Conservation (phyloP, 257 asterid genomes). For the Schizonepeta tenuifolia region DNA sequence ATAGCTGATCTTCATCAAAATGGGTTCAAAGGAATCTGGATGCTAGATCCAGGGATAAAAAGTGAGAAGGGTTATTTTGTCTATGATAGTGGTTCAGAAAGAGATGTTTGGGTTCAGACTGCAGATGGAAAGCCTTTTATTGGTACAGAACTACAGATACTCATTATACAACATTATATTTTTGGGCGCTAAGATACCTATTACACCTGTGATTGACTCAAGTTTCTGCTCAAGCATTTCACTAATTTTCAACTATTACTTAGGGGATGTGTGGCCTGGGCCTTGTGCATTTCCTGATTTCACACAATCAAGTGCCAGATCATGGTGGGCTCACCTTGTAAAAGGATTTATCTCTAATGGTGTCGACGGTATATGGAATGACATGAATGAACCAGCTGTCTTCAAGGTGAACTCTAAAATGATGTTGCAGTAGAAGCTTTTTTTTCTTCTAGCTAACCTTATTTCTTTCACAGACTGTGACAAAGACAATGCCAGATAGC, state of each 20-base stretch:
- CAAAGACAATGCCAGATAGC: constrained; percentile 97
- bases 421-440: constrained; percentile 24
- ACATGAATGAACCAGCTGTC: constrained; percentile 97
- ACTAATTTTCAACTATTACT: constrained; percentile 30
- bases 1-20: constrained; percentile 74
- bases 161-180: constrained; percentile 13
- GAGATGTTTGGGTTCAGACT: constrained; percentile 80
- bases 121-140: constrained; percentile 75
- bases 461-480: constrained; percentile 65
- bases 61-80: constrained; percentile 81
- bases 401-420: constrained; percentile 72
- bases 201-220: background rate
- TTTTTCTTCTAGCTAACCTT: constrained; percentile 27
- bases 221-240: constrained; percentile 16
- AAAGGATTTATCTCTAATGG: constrained; percentile 77
- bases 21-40: constrained; percentile 97
- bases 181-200: background rate
- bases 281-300: constrained; percentile 96
- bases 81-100: constrained; percentile 83
- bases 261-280: constrained; percentile 99
- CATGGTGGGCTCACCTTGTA: constrained; percentile 95
- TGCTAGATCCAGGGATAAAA: constrained; percentile 98
- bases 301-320: constrained; percentile 75
- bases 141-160: constrained; percentile 59
- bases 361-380: constrained; percentile 99